These are phyloP conservation scores for Phoenix dactylifera DNA, from an alignment of 176 grass and related monocot genomes.

Conservation along the genomic window DNA sequence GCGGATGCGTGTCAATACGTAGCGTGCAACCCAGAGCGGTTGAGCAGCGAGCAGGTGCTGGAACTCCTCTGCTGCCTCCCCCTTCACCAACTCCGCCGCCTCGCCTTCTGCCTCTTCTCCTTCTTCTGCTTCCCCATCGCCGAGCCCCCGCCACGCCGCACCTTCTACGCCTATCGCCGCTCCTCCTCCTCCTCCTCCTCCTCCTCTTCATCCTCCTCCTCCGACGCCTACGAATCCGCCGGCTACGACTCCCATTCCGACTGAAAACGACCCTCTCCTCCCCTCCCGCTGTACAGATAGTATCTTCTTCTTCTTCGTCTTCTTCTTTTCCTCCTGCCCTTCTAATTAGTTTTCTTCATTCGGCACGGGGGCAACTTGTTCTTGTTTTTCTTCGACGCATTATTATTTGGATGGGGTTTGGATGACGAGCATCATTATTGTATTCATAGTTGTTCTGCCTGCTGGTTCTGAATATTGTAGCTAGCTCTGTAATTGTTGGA, in stretches of 20 bases:
- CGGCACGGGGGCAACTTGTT: too few species aligned
- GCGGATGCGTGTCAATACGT: slow-evolving; percentile 72
- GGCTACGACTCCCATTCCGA: slow-evolving; percentile 40
- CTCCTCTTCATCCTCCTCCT: slow-evolving; percentile 16
- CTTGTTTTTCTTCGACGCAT: too few species aligned
- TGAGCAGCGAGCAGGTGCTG: slow-evolving; percentile 67
- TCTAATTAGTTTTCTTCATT: too few species aligned
- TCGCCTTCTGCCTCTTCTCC: slow-evolving; percentile 45
- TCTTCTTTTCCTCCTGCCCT: too few species aligned
- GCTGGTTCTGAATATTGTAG: too few species aligned
- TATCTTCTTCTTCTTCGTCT: too few species aligned
- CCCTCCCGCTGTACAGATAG: too few species aligned
- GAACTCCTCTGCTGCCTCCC: slow-evolving; percentile 63
- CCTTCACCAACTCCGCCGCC: slow-evolving; percentile 53
- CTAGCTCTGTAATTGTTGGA: too few species aligned
- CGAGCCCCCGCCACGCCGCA: slow-evolving; percentile 7
- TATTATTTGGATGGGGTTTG: too few species aligned
- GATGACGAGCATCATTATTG: too few species aligned
- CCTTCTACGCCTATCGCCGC: not conserved
- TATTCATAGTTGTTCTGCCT: too few species aligned
- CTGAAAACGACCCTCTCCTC: slow-evolving; percentile 2
- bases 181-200: slow-evolving; percentile 17
- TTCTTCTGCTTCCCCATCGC: slow-evolving; percentile 68
- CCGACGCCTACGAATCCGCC: slow-evolving; percentile 14
- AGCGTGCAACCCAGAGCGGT: slow-evolving; percentile 82